Evolutionary conservation across 1,284 basidiomycete genomes (phyloP).

Genomic region (Fomitiporia mediterranea): DNA sequence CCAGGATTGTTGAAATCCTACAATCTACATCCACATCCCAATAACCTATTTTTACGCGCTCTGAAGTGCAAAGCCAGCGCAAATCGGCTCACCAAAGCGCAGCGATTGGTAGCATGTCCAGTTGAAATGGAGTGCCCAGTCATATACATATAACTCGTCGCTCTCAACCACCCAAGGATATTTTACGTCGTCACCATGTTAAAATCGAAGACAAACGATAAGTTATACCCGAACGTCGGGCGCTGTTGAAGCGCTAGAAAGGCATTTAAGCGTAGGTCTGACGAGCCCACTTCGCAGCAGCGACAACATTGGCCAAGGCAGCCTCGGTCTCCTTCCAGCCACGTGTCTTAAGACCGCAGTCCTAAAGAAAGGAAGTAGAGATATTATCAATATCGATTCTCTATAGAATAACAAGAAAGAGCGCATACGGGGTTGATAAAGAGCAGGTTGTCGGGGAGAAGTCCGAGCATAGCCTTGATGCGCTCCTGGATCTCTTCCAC

Average conservation of each 20-base stretch:
- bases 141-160: conserved; percentile 1
- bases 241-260: conserved; percentile 88
- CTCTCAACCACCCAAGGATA: conserved; percentile 21
- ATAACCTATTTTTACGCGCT: not conserved
- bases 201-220: conserved; percentile 32
- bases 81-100: not conserved
- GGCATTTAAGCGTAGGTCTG: conserved; percentile 65
- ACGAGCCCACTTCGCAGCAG: conserved; percentile 87
- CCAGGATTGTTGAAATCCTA: conserved; percentile 19
- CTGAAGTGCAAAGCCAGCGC: not conserved
- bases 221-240: conserved; percentile 43
- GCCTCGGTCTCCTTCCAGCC: conserved; percentile 96
- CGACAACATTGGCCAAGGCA: conserved; percentile 85
- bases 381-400: conserved; percentile 18
- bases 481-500: conserved; percentile 95
- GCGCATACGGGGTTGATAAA: conserved; percentile 90
- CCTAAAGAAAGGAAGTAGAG: conserved; percentile 34
- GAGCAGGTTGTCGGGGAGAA: conserved; percentile 75
- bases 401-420: conserved; percentile 18
- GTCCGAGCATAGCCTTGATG: conserved; percentile 78
- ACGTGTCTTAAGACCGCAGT: conserved; percentile 91
- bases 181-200: conserved; percentile 5
- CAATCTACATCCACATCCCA: conserved; percentile 3
- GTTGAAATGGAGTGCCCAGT: not conserved
- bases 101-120: not conserved